Base-by-base conservation (phyloP, 345 rosid species). In the Camelina neglecta region DNA sequence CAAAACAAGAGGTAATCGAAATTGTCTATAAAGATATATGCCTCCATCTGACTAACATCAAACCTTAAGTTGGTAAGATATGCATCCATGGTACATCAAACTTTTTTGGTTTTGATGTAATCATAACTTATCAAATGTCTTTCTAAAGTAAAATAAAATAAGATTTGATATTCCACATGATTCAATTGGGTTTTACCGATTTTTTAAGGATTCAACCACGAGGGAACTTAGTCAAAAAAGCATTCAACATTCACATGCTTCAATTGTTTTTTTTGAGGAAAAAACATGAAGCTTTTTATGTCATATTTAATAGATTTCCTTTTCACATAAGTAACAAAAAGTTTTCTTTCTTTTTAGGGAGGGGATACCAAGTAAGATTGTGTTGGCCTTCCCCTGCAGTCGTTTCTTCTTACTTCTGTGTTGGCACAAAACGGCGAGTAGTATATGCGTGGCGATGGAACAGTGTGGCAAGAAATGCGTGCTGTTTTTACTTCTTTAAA, bases 221-320 rank as follows among this genome's bases (percentile, higher is more conserved):
- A 44, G 77, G 57, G 7, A 45, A 36, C 33, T 39, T 51, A 2
- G 31, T 48, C 1, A 3, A 29, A 31, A 56, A 48, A 48, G 42
- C 33, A 36, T 38, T 67, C 26, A 67, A 38, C 53, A 38, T 67
- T 56, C 62, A 75, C 74, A 51, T 75, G 60, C 42, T 42, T 41
- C 53, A 58, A 7, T 36, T 65, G 67, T 29, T 26, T 74, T 18
- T 74, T 7, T 44, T 8, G 7, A 16, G 13, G 15, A 12, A 42
- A 23, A 23, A 13, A 1, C 51, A 42, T 15, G 1, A 54, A 68
- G 31, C 39, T 16, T 18, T 16, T 16, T 29, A 15, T 20, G 73
- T 16, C 54, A 44, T 11, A 11, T 18, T 56, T 39, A 60, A 39
- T 60, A 60, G 38, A 2, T 44, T 26, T 16, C 23, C 9, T 26